Evolutionary conservation across 331 rosid species (phyloP).

Genomic region (Malus hybrid): DNA sequence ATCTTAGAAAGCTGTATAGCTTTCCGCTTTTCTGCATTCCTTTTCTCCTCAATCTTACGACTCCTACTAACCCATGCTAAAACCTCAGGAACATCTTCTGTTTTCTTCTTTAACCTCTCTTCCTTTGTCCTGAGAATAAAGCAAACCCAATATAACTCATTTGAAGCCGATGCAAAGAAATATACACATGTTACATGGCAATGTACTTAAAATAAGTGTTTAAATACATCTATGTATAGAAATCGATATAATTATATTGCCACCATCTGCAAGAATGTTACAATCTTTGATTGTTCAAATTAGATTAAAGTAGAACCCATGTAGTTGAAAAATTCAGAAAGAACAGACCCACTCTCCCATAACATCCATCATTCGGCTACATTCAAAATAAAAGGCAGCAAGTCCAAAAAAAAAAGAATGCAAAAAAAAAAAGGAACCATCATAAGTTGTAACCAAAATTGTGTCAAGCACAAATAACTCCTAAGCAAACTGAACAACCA

Average conservation of each 20-base stretch:
- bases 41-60: constrained; percentile 67
- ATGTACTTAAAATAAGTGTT: background rate
- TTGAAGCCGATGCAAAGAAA: background rate
- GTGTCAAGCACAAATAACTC: background rate
- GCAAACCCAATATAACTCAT: background rate
- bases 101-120: constrained; percentile 58
- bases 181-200: constrained; percentile 1
- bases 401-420: background rate
- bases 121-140: constrained; percentile 62
- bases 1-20: constrained; percentile 73
- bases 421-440: background rate
- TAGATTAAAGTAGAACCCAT: background rate
- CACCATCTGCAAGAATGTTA: no score
- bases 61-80: constrained; percentile 74
- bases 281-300: background rate
- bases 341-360: background rate
- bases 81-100: constrained; percentile 63
- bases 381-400: background rate
- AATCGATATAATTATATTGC: background rate
- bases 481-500: background rate
- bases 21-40: constrained; percentile 50
- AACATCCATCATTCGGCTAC: background rate
- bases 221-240: background rate
- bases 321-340: background rate
- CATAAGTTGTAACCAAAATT: background rate